Conservation (phyloP, 208 protist genomes). For the Trypanosoma congolense region DNA sequence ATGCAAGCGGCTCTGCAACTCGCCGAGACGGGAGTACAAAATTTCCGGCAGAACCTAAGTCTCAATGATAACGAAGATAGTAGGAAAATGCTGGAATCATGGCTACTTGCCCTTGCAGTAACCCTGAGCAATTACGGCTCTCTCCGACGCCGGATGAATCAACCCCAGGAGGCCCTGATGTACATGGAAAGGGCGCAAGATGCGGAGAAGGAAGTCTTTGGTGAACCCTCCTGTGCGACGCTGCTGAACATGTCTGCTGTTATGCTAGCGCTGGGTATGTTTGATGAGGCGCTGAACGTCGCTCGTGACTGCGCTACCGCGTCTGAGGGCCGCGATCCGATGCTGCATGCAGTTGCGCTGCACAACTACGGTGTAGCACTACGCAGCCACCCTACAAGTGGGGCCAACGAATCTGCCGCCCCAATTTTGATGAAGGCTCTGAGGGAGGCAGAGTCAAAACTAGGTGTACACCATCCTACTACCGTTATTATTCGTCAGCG, state of each 20-base stretch:
- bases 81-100: conserved; percentile 25
- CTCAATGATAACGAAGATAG: not conserved
- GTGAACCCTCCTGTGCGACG: conserved; percentile 73
- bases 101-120: conserved; percentile 58
- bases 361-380: conserved; percentile 80
- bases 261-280: conserved; percentile 41
- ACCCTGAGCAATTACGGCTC: conserved; percentile 84
- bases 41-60: not conserved
- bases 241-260: conserved; percentile 85
- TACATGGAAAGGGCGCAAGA: conserved; percentile 44
- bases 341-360: conserved; percentile 71
- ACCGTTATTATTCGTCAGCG: conserved; percentile 62
- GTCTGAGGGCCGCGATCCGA: conserved; percentile 43
- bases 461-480: conserved; percentile 62
- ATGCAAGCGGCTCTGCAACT: conserved; percentile 29
- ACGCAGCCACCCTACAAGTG: conserved; percentile 41
- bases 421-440: conserved; percentile 73
- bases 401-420: conserved; percentile 39
- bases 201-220: conserved; percentile 54
- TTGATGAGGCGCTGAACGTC: conserved; percentile 55
- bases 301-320: conserved; percentile 57
- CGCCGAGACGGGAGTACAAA: conserved; percentile 20
- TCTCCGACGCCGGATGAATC: conserved; percentile 52
- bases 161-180: conserved; percentile 36
- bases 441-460: conserved; percentile 40